Conservation (phyloP, 2,329 filamentous ascomycete genomes). For the Colletotrichum zoysiae region DNA sequence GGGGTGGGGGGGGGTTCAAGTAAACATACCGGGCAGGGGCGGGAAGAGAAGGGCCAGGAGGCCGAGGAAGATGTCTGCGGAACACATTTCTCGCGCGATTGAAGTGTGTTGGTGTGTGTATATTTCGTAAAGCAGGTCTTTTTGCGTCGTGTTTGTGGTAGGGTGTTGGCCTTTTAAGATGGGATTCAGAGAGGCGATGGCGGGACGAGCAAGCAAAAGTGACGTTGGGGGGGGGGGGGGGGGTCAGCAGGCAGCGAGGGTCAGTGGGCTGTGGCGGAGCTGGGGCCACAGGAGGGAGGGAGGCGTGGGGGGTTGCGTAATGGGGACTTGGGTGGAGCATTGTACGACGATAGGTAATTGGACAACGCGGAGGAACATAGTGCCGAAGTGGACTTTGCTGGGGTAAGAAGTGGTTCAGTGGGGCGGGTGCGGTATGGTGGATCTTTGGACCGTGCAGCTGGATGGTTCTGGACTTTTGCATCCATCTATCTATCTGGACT, state of each 20-base stretch:
- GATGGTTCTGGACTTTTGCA: neutral
- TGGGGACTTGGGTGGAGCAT: neutral
- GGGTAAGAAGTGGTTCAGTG: neutral
- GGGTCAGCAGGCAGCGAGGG: slow-evolving; percentile 30
- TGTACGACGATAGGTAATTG: neutral
- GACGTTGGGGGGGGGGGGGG: slow-evolving; percentile 20
- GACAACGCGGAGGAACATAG: slow-evolving; percentile 11
- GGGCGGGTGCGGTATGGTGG: neutral
- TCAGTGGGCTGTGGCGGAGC: slow-evolving; percentile 34
- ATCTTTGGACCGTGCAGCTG: slow-evolving; percentile 1
- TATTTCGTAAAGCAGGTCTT: neutral
- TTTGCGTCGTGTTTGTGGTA: neutral
- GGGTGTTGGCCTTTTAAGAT: slow-evolving; percentile 1
- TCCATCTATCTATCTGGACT: no score
- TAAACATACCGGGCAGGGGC: slow-evolving; percentile 70
- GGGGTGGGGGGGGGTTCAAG: neutral
- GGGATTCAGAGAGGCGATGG: neutral
- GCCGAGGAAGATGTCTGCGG: slow-evolving; percentile 72
- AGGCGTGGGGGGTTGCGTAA: slow-evolving; percentile 36
- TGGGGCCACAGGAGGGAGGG: neutral
- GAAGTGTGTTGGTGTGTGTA: neutral
- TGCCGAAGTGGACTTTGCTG: slow-evolving; percentile 12
- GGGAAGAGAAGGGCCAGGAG: slow-evolving; percentile 75
- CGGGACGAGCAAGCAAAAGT: slow-evolving; percentile 14
- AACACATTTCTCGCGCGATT: slow-evolving; percentile 64